Conservation (phyloP, 208 protist genomes). For the Trypanosoma brucei region DNA sequence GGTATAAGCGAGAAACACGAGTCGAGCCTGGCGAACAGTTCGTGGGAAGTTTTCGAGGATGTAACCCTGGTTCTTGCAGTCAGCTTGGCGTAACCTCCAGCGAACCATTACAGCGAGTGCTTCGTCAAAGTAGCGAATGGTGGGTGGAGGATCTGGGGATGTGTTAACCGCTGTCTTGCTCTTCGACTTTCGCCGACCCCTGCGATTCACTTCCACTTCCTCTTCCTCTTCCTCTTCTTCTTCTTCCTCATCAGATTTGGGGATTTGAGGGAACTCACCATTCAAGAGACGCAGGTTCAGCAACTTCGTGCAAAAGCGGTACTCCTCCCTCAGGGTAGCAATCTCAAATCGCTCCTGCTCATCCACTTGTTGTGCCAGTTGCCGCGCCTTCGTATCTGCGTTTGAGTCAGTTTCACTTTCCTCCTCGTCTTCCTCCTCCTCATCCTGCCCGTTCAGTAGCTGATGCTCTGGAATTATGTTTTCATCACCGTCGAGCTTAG, state of each 20-base stretch:
- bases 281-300: conserved; percentile 46
- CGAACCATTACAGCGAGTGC: conserved; percentile 76
- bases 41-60: conserved; percentile 84
- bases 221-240: conserved; percentile 43
- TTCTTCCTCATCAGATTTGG: conserved; percentile 22
- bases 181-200: no score
- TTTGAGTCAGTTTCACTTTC: conserved; percentile 31
- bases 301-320: conserved; percentile 49
- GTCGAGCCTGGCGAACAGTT: conserved; percentile 74
- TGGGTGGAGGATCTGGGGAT: conserved; percentile 7
- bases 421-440: conserved; percentile 34
- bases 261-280: conserved; percentile 41
- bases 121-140: conserved; percentile 58
- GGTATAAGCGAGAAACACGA: conserved; percentile 64
- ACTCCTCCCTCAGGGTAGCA: conserved; percentile 50
- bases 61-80: conserved; percentile 89
- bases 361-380: conserved; percentile 26
- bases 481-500: background rate
- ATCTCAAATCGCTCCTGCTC: conserved; percentile 58
- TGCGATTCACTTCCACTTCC: background rate
- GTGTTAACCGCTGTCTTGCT: no score
- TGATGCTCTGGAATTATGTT: background rate
- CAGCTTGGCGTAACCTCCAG: conserved; percentile 75
- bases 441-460: conserved; percentile 17
- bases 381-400: conserved; percentile 38